Evolutionary conservation across 2,329 filamentous ascomycete genomes (phyloP).

Genomic region (Claviceps sp.): DNA sequence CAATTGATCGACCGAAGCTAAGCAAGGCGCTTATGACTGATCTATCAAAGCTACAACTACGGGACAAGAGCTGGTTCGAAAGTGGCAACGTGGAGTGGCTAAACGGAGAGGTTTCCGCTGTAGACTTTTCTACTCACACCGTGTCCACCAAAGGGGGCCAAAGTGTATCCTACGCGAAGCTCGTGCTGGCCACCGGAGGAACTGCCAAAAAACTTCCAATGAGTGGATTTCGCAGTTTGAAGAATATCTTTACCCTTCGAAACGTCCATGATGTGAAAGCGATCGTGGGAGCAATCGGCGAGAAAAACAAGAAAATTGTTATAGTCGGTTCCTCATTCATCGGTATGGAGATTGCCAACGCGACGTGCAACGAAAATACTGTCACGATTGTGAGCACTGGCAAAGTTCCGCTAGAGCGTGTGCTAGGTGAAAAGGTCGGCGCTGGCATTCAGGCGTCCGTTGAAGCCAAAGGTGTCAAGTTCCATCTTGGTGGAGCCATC

Average conservation of each 20-base stretch:
- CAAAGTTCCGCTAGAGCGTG: slow-evolving; percentile 65
- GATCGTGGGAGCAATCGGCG: slow-evolving; percentile 68
- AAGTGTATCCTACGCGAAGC: slow-evolving; percentile 67
- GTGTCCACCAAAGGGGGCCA: slow-evolving; percentile 64
- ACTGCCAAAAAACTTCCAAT: slow-evolving; percentile 63
- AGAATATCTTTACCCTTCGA: slow-evolving; percentile 78
- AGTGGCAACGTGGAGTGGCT: slow-evolving; percentile 43
- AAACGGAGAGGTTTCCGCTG: slow-evolving; percentile 50
- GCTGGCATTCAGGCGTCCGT: slow-evolving; percentile 64
- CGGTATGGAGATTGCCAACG: slow-evolving; percentile 91
- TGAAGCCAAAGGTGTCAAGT: slow-evolving; percentile 80
- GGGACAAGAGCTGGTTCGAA: slow-evolving; percentile 67
- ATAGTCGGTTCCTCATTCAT: slow-evolving; percentile 92
- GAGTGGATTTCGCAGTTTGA: slow-evolving; percentile 71
- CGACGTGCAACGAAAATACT: slow-evolving; percentile 63
- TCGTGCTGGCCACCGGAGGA: slow-evolving; percentile 82
- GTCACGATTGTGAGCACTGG: slow-evolving; percentile 88
- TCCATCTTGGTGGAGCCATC: slow-evolving; percentile 68
- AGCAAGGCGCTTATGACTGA: slow-evolving; percentile 88
- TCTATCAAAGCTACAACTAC: slow-evolving; percentile 60
- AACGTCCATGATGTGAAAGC: slow-evolving; percentile 62
- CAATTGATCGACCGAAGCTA: slow-evolving; percentile 88
- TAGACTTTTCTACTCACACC: slow-evolving; percentile 63
- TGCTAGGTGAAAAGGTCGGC: slow-evolving; percentile 74
- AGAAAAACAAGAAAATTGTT: slow-evolving; percentile 81